Base-by-base conservation (phyloP, 2,329 filamentous ascomycete species). In the Lasiodiplodia hormozganensis region DNA sequence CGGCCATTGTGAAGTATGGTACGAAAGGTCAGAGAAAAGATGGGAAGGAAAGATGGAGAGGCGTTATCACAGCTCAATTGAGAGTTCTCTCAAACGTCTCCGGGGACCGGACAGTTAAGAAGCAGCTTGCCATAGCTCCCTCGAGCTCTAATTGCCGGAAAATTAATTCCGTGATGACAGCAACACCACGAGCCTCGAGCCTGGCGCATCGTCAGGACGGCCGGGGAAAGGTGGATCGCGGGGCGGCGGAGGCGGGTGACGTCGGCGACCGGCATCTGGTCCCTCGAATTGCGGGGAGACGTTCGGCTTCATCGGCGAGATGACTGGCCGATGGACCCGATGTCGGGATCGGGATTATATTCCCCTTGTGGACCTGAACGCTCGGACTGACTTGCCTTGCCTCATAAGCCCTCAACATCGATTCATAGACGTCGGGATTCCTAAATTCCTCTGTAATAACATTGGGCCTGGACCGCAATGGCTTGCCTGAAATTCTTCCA, bases 271-370 rank as follows among this genome's bases (percentile, higher is more conserved):
- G 58, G 60, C 43, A 34, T 52, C 31, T 64, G n/a, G 18, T 21
- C 21, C 40, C 25, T 14, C 47, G 31, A 52, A 52, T 38, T 62
- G 58, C 58, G 58, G 58, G 58, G 58, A 51, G 43, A n/a, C 58
- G 23, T 52, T 64, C 60, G 60, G 60, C 60, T 36, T n/a, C 60
- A 25, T 52, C 60, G 60, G 60, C 36, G 43, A 64, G 60, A 52
- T 36, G 47, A 64, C 60, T 47, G 60, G 60, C 47, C 60, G 60
- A 64, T n/a, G 18, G n/a, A 36, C 23, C 60, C 60, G 60, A 64
- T 52, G 47, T 64, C 60, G 60, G 60, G 21, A 21, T 52, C 60
- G 60, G 60, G 47, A 64, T 64, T 38, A 3, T 25, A 52, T 64
- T 64, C 60, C 60, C 60, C 51, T 52, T 28, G 40, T 36, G 43